Conservation (phyloP, 768 basidiomycete species). For the Xanthoconium purpureum region DNA sequence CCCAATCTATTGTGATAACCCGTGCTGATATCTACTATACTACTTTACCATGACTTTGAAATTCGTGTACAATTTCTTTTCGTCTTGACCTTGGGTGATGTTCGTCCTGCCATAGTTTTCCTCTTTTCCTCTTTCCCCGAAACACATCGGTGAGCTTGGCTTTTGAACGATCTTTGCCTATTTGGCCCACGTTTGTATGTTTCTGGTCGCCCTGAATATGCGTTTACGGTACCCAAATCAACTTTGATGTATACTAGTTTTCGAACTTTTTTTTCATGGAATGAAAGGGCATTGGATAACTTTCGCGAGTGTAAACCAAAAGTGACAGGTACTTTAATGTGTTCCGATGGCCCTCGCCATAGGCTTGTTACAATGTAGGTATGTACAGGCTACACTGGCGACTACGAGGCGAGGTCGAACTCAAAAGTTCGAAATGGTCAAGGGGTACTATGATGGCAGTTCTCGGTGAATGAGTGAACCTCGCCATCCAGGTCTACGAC, state of each 20-base stretch:
- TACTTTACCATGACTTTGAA: slow-evolving; percentile 29
- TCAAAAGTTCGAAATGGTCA: too few species aligned
- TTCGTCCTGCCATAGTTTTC: slow-evolving; percentile 13
- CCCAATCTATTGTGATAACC: slow-evolving; percentile 30
- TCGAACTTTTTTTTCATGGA: not conserved
- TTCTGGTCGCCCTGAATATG: slow-evolving; percentile 13
- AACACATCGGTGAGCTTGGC: not conserved
- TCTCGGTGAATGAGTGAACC: not conserved
- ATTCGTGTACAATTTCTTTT: slow-evolving; percentile 18
- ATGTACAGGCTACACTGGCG: not conserved
- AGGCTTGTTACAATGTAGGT: not conserved
- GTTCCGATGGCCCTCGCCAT: not conserved
- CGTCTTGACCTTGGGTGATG: slow-evolving; percentile 4
- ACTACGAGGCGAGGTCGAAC: not conserved
- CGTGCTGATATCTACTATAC: slow-evolving; percentile 34
- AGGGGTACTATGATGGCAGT: not conserved
- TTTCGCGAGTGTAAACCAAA: not conserved
- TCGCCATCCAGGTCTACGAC: not conserved
- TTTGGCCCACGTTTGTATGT: slow-evolving; percentile 10
- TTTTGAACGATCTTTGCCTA: not conserved
- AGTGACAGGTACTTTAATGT: not conserved
- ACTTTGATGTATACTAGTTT: slow-evolving; percentile 28
- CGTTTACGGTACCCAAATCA: slow-evolving; percentile 19
- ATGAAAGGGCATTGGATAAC: not conserved
- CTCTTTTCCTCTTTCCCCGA: not conserved